These are phyloP conservation scores for Microascus cirrosus DNA, from an alignment of 2,329 filamentous ascomycete species.

Conservation along the genomic window DNA sequence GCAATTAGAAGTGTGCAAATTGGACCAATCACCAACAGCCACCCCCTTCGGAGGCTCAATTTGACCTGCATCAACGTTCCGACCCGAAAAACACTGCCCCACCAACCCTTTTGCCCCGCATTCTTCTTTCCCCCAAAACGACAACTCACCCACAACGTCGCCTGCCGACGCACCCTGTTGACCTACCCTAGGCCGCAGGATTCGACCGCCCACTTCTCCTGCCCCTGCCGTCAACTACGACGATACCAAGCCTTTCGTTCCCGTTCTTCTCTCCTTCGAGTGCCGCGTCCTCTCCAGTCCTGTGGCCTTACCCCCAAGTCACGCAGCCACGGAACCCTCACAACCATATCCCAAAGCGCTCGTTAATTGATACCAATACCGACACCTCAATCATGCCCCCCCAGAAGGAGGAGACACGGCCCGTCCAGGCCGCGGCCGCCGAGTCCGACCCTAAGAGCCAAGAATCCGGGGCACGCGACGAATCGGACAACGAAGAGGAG, in stretches of 20 bases:
- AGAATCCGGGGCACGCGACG: constrained; percentile 33
- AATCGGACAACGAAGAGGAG: constrained; percentile 24
- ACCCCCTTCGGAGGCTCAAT: neutral
- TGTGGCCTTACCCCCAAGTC: constrained; percentile 11
- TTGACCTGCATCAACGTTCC: neutral
- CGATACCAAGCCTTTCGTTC: neutral
- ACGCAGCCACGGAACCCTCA: neutral
- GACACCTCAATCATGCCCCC: neutral
- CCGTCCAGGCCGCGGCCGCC: constrained; percentile 9
- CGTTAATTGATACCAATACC: neutral
- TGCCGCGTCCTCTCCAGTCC: constrained; percentile 5
- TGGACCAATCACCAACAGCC: neutral
- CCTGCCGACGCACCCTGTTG: neutral
- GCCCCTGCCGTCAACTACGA: neutral
- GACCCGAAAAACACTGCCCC: neutral
- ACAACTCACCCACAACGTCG: neutral
- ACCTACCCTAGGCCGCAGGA: neutral
- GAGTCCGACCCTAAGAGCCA: constrained; percentile 18
- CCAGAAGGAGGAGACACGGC: neutral
- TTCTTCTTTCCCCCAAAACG: neutral
- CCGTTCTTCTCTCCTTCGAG: neutral
- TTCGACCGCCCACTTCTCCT: neutral
- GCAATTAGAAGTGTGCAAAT: neutral
- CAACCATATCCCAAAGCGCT: neutral
- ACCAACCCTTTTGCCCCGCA: neutral